Conservation (phyloP, 305 asterid genomes). For the Fraxinus baroniana region DNA sequence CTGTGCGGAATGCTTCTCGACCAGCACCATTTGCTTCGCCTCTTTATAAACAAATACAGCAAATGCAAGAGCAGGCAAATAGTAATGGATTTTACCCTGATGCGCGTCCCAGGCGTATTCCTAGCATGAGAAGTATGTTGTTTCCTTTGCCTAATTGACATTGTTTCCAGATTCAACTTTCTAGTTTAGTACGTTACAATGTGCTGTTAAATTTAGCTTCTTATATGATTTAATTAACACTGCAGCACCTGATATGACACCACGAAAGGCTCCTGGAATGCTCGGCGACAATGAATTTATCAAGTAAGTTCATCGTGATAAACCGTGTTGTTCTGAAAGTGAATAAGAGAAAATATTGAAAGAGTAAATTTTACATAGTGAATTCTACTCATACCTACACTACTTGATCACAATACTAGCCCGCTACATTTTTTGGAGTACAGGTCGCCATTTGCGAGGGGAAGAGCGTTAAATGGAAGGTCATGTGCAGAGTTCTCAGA, state of each 20-base stretch:
- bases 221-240: background rate
- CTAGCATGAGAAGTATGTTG: conserved; percentile 42
- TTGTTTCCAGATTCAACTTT: background rate
- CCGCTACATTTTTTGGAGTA: background rate
- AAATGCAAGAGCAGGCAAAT: conserved; percentile 37
- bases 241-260: conserved; percentile 43
- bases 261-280: conserved; percentile 27
- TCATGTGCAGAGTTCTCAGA: conserved; percentile 56
- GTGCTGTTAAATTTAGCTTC: background rate
- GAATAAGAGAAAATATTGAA: background rate
- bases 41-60: conserved; percentile 44
- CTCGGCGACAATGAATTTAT: conserved; percentile 37
- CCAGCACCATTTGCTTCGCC: conserved; percentile 74
- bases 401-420: conserved; percentile 8
- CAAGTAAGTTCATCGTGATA: conserved; percentile 32
- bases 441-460: conserved; percentile 63
- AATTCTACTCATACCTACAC: background rate
- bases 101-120: conserved; percentile 34
- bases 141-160: background rate
- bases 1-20: conserved; percentile 72
- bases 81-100: conserved; percentile 24
- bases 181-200: conserved; percentile 1
- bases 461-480: conserved; percentile 38
- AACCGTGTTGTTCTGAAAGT: background rate
- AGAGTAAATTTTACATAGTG: background rate